Percentiles rank a stretch among this genome's conserved stretches.
Evolutionary conservation across 2,329 filamentous ascomycete genomes (phyloP).

Genomic region (Lecanicillium sp.): DNA sequence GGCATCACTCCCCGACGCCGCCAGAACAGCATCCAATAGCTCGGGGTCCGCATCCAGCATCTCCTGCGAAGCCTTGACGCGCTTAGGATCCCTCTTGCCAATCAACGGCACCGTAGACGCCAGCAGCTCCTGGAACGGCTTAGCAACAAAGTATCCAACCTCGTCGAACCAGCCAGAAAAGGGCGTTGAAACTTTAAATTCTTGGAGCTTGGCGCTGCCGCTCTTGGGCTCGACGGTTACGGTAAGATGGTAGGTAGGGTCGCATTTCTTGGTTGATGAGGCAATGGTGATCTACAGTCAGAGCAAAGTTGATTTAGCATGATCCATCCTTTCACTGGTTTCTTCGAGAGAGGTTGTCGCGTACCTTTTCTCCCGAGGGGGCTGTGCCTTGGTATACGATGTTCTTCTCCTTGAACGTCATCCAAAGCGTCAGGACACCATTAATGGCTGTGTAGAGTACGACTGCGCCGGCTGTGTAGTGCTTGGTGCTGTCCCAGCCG

Average conservation of each 20-base stretch:
- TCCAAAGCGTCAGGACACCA: slow-evolving; percentile 71
- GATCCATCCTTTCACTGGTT: too few relatives aligned
- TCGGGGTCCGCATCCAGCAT: slow-evolving; percentile 33
- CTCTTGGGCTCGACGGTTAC: slow-evolving; percentile 41
- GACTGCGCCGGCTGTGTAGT: slow-evolving; percentile 73
- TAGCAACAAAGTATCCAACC: slow-evolving; percentile 60
- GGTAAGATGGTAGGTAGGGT: slow-evolving; percentile 70
- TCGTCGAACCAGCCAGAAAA: slow-evolving; percentile 73
- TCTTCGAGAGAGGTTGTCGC: slow-evolving; percentile 12
- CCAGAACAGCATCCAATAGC: slow-evolving; percentile 39
- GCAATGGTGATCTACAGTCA: slow-evolving; percentile 59
- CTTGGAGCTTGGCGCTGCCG: slow-evolving; percentile 26
- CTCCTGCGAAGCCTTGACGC: slow-evolving; percentile 31
- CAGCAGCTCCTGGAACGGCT: slow-evolving; percentile 72
- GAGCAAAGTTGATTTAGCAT: slow-evolving; percentile 1
- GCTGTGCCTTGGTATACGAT: slow-evolving; percentile 68
- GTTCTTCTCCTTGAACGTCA: slow-evolving; percentile 73
- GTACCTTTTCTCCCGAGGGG: slow-evolving; percentile 59
- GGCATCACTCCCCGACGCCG: slow-evolving; percentile 25
- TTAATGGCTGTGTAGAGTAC: slow-evolving; percentile 73
- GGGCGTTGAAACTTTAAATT: slow-evolving; percentile 49
- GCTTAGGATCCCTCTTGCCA: slow-evolving; percentile 56
- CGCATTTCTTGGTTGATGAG: slow-evolving; percentile 68
- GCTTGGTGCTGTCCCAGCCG: slow-evolving; percentile 80
- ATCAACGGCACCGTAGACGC: slow-evolving; percentile 59